phyloP scores from a whole-genome alignment of 2,329 filamentous ascomycete genomes.

The Aspergillus ibericus region DNA sequence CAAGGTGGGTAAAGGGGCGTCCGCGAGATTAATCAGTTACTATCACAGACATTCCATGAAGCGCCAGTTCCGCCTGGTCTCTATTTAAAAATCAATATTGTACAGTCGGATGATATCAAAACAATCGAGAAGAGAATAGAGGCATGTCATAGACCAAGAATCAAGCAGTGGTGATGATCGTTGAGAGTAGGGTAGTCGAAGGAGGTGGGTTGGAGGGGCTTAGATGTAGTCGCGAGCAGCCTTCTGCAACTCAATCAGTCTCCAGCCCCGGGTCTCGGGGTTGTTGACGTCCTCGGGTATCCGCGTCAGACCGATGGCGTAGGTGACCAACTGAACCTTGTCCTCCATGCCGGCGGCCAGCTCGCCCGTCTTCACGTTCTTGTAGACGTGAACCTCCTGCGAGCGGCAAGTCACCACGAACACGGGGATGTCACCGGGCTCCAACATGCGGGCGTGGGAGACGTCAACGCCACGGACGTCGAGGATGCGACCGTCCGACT shows the following conservation, averaged over 20 bases:
- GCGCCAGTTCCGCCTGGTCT: slow-evolving; percentile 37
- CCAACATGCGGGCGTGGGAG: slow-evolving; percentile 47
- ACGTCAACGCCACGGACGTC: slow-evolving; percentile 93
- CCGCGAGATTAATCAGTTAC: slow-evolving; percentile 24
- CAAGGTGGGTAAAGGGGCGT: slow-evolving; percentile 18
- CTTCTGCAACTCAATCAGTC: slow-evolving; percentile 98
- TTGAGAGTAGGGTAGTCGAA: slow-evolving; percentile 17
- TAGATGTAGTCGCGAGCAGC: slow-evolving; percentile 86
- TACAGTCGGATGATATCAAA: slow-evolving; percentile 38
- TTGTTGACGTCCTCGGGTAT: slow-evolving; percentile 95
- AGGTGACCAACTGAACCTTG: slow-evolving; percentile 96
- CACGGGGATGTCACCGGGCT: slow-evolving; percentile 65
- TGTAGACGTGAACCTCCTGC: slow-evolving; percentile 96
- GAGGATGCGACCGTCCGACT: slow-evolving; percentile 90
- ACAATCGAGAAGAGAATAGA: slow-evolving; percentile 27
- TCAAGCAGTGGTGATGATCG: slow-evolving; percentile 11
- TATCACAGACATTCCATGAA: slow-evolving; percentile 31
- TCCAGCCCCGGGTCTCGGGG: slow-evolving; percentile 93
- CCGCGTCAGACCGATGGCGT: slow-evolving; percentile 93
- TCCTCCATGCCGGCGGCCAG: slow-evolving; percentile 98
- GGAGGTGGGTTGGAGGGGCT: slow-evolving; percentile 26
- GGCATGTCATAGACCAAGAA: slow-evolving; percentile 16
- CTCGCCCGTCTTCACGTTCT: slow-evolving; percentile 83
- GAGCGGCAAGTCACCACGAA: slow-evolving; percentile 97
- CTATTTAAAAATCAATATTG: slow-evolving; percentile 41